These are phyloP conservation scores for Flammula alnicola DNA, from an alignment of 1,284 basidiomycete genomes.

Conservation along the genomic window DNA sequence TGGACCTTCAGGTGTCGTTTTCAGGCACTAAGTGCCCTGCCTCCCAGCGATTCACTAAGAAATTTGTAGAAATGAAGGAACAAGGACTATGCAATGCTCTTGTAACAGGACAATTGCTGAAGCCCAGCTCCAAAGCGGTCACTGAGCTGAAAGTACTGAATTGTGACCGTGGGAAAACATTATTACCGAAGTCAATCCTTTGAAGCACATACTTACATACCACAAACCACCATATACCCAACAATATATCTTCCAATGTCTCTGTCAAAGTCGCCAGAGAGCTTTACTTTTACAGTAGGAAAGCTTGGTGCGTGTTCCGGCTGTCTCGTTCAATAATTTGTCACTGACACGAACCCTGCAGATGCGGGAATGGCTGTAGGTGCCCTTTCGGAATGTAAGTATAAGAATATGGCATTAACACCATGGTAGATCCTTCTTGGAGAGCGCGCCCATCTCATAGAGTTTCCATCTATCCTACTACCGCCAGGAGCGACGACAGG, in stretches of 20 bases:
- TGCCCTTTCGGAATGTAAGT: too few species aligned
- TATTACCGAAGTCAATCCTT: not conserved
- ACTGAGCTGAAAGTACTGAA: not conserved
- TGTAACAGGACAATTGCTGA: too few species aligned
- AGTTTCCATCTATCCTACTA: conserved; percentile 92
- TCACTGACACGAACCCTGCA: conserved; percentile 34
- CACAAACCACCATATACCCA: conserved; percentile 10
- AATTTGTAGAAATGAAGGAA: not conserved
- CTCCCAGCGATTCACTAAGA: not conserved
- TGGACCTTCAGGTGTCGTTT: not conserved
- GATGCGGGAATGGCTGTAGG: conserved; percentile 85
- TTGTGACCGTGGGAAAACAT: conserved; percentile 10
- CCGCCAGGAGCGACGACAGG: conserved; percentile 90
- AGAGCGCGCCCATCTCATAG: conserved; percentile 91
- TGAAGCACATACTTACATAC: not conserved
- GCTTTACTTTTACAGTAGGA: conserved; percentile 56
- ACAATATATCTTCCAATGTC: conserved; percentile 17
- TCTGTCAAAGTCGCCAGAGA: conserved; percentile 37
- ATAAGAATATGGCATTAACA: too few species aligned
- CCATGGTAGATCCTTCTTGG: conserved; percentile 84
- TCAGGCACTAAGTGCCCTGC: not conserved
- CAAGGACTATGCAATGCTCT: too few species aligned
- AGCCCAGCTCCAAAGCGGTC: too few species aligned
- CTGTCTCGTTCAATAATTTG: not conserved
- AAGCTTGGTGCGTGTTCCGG: conserved; percentile 46